These are phyloP conservation scores for Chlamydomonas asymmetrica DNA, from an alignment of 139 green algal species.

Conservation along the genomic window DNA sequence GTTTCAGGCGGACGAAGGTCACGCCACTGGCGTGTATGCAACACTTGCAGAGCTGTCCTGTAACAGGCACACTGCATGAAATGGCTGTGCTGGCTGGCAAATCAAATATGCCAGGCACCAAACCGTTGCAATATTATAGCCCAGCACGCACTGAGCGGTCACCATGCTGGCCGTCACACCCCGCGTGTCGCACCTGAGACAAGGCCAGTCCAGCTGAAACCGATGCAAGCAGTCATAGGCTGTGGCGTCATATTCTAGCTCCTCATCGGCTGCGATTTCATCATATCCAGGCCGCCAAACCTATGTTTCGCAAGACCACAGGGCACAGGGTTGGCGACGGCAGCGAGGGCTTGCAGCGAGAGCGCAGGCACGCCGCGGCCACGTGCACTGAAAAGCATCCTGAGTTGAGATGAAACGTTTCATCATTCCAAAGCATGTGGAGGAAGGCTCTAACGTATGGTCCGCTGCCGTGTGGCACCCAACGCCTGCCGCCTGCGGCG, in stretches of 20 bases:
- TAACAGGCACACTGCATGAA: not conserved
- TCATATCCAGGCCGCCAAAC: conserved; percentile 83
- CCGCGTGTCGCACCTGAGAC: conserved; percentile 85
- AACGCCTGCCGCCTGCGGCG: not conserved
- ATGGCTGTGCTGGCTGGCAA: too few species aligned
- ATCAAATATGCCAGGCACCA: too few species aligned
- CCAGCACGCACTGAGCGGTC: too few species aligned
- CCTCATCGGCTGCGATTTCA: conserved; percentile 82
- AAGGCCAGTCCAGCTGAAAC: conserved; percentile 89
- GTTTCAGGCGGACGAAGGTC: not conserved
- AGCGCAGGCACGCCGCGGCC: too few species aligned
- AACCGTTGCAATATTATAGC: too few species aligned
- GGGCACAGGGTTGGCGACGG: not conserved
- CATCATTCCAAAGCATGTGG: not conserved
- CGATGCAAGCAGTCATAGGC: conserved; percentile 94
- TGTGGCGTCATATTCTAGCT: conserved; percentile 93
- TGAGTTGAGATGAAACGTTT: too few species aligned
- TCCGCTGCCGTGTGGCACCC: not conserved
- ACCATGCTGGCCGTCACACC: too few species aligned
- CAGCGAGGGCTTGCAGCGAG: not conserved
- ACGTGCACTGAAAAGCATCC: not conserved
- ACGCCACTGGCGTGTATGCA: too few species aligned
- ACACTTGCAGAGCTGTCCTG: not conserved
- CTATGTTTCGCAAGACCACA: conserved; percentile 30
- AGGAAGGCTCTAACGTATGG: not conserved